Conservation (phyloP, 2,329 filamentous ascomycete species). For the Talaromyces rugulosus region DNA sequence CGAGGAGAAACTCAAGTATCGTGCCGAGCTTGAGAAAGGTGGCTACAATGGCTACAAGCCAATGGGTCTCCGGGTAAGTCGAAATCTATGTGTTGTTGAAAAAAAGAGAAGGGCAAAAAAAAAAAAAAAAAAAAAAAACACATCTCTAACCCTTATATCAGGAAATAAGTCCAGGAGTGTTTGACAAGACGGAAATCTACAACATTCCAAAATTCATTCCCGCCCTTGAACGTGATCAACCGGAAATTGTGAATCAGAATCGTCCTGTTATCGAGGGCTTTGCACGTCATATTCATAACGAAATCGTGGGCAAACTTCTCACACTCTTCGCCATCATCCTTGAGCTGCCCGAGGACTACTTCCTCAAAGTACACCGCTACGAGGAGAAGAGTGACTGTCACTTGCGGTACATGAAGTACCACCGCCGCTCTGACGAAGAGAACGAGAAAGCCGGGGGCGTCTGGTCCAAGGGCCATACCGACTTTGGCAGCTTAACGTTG, state of each 20-base stretch:
- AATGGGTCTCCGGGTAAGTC: constrained; percentile 23
- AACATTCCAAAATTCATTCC: constrained; percentile 56
- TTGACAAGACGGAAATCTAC: constrained; percentile 58
- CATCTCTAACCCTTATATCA: constrained; percentile 17
- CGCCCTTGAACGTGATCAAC: constrained; percentile 42
- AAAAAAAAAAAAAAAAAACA: no score
- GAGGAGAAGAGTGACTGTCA: constrained; percentile 55
- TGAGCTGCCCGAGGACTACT: constrained; percentile 54
- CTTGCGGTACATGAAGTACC: constrained; percentile 58
- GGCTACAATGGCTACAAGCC: constrained; percentile 53
- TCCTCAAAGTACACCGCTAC: constrained; percentile 54
- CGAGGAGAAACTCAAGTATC: constrained; percentile 54
- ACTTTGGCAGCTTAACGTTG: constrained; percentile 53
- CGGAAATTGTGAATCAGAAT: constrained; percentile 46
- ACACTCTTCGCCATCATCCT: constrained; percentile 57
- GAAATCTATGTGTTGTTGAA: neutral
- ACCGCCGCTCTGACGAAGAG: constrained; percentile 45
- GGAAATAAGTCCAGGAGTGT: constrained; percentile 26
- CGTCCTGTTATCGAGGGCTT: constrained; percentile 54
- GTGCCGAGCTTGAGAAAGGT: constrained; percentile 44
- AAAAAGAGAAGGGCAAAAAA: no score
- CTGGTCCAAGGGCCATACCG: constrained; percentile 46
- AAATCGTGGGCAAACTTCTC: constrained; percentile 53
- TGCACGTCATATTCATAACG: constrained; percentile 47
- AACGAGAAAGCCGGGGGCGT: constrained; percentile 38